Percentiles rank a stretch among this genome's conserved stretches.
These are phyloP conservation scores for Neurospora tetraspora DNA, from an alignment of 495 filamentous ascomycete genomes.

Conservation along the genomic window DNA sequence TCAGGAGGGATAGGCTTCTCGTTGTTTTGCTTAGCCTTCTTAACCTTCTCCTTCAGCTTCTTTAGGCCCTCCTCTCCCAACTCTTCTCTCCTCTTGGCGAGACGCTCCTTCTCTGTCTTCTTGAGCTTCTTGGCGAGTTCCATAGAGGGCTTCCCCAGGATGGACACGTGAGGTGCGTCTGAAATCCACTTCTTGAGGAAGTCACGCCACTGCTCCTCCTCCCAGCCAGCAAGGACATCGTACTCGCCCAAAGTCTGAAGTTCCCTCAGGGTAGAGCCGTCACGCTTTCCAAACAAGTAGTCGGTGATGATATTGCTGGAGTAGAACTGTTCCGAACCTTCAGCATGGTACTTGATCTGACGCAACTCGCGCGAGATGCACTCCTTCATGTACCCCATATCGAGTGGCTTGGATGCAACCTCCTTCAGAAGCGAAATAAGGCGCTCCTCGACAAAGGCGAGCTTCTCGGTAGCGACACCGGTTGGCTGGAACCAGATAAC, in stretches of 20 bases:
- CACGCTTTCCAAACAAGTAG: constrained; percentile 78
- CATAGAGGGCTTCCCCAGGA: constrained; percentile 75
- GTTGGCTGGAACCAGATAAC: constrained; percentile 75
- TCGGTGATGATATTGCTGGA: constrained; percentile 77
- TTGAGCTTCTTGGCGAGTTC: constrained; percentile 63
- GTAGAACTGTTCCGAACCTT: constrained; percentile 65
- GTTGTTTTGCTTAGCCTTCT: constrained; percentile 69
- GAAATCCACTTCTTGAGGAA: constrained; percentile 79
- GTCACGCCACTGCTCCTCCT: constrained; percentile 67
- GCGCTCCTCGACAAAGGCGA: constrained; percentile 71
- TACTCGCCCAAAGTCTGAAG: constrained; percentile 61
- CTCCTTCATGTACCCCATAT: constrained; percentile 82
- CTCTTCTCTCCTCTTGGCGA: constrained; percentile 43
- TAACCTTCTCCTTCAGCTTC: constrained; percentile 62
- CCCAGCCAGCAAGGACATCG: constrained; percentile 69
- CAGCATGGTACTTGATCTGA: constrained; percentile 67
- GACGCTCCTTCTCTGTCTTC: constrained; percentile 52
- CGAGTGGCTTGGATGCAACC: constrained; percentile 64
- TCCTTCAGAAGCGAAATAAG: constrained; percentile 77
- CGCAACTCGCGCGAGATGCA: constrained; percentile 70
- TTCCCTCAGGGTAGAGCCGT: constrained; percentile 68
- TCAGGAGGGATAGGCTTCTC: constrained; percentile 69
- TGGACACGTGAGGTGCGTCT: constrained; percentile 75
- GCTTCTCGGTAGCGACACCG: constrained; percentile 76
- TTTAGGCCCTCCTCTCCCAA: constrained; percentile 48